These are phyloP conservation scores for Ceratocystis destructans DNA, from an alignment of 2,329 filamentous ascomycete species.

Conservation along the genomic window DNA sequence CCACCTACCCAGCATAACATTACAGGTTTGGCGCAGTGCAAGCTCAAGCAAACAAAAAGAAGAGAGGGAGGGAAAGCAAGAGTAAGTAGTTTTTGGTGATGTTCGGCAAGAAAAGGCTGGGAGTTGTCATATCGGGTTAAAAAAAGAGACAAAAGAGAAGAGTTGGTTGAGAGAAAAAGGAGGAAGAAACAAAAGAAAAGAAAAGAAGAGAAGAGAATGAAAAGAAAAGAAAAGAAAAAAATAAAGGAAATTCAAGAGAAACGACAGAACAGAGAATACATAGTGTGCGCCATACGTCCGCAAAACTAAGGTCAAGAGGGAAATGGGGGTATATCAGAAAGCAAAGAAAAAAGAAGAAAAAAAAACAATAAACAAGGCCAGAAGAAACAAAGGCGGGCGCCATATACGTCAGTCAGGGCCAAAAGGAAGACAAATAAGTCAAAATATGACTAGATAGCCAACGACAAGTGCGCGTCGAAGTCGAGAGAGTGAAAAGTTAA, in stretches of 20 bases:
- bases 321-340: slow-evolving; percentile 8
- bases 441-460: neutral
- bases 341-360: slow-evolving; percentile 9
- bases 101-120: neutral
- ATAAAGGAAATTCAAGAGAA: neutral
- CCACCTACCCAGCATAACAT: neutral
- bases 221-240: neutral
- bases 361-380: neutral
- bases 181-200: neutral
- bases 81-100: neutral
- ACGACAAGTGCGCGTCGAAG: neutral
- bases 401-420: neutral
- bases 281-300: neutral
- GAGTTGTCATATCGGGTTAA: neutral
- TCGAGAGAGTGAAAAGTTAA: neutral
- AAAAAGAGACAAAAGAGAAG: neutral
- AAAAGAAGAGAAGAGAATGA: neutral
- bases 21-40: neutral
- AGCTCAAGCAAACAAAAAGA: neutral
- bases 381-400: neutral
- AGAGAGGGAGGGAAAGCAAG: neutral
- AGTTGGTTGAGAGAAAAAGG: neutral
- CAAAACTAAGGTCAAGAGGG: neutral
- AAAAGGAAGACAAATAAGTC: neutral
- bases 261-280: neutral